These are phyloP conservation scores for Saccharomyces uvarum DNA, from an alignment of 1,139 yeast genomes.

Conservation along the genomic window DNA sequence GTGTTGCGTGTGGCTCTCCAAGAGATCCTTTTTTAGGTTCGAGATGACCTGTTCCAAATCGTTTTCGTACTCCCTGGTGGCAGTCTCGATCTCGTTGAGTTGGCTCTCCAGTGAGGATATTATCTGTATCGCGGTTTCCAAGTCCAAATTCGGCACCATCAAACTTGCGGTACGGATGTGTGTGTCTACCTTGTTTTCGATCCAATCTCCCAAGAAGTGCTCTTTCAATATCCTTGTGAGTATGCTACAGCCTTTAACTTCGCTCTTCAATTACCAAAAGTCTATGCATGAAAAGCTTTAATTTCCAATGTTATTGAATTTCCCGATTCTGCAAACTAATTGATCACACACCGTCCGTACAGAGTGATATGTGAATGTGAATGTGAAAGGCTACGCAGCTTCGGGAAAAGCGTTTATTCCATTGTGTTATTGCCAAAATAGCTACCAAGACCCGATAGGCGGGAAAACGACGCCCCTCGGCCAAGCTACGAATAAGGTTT, in stretches of 20 bases:
- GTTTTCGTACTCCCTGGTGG: slow-evolving; percentile 17
- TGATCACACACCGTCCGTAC: not conserved
- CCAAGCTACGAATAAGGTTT: not conserved
- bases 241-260: not conserved
- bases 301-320: not conserved
- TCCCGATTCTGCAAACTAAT: slow-evolving; percentile 1
- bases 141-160: slow-evolving; percentile 2
- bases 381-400: too few relatives aligned
- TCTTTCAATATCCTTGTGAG: not conserved
- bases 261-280: not conserved
- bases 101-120: slow-evolving; percentile 15
- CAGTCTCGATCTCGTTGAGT: slow-evolving; percentile 15
- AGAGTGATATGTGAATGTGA: not conserved
- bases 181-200: not conserved
- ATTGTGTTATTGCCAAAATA: not conserved
- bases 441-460: not conserved
- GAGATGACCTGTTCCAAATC: slow-evolving; percentile 16
- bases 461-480: not conserved
- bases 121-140: slow-evolving; percentile 10
- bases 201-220: not conserved
- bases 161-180: not conserved
- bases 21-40: slow-evolving; percentile 9
- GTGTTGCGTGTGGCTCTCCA: slow-evolving; percentile 2
- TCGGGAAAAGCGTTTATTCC: too few relatives aligned
- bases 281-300: not conserved